These are phyloP conservation scores for Sporothrix schenckii DNA, from an alignment of 2,329 filamentous ascomycete genomes.

Conservation along the genomic window DNA sequence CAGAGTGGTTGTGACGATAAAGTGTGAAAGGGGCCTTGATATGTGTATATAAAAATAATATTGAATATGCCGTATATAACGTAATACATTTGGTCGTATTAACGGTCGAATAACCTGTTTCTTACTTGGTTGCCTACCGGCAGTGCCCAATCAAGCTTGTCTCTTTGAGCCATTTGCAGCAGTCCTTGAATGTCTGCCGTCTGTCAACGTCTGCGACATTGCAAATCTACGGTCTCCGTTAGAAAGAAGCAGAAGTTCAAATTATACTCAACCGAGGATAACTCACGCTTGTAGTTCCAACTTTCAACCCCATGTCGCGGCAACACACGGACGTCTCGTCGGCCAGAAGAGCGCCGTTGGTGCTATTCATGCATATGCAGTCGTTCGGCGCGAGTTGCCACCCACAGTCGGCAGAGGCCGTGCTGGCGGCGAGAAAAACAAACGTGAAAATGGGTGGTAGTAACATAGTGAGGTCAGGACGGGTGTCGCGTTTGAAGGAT, in stretches of 20 bases:
- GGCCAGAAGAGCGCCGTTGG: constrained; percentile 22
- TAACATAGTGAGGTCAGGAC: background rate
- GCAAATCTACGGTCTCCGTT: constrained; percentile 8
- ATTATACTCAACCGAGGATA: too few species aligned
- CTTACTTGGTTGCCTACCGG: constrained; percentile 5
- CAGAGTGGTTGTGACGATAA: background rate
- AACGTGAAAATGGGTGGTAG: background rate
- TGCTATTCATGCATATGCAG: constrained; percentile 34
- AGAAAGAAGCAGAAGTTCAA: background rate
- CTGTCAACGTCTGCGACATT: constrained; percentile 25
- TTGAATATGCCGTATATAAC: background rate
- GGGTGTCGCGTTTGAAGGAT: too few species aligned
- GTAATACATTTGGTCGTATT: background rate
- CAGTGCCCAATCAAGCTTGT: constrained; percentile 33
- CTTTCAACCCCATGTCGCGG: background rate
- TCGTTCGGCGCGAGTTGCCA: constrained; percentile 32
- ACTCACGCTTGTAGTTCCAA: background rate
- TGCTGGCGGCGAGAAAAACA: background rate
- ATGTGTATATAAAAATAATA: background rate
- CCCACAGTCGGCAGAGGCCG: constrained; percentile 28
- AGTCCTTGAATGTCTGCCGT: constrained; percentile 34
- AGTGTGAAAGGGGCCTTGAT: background rate
- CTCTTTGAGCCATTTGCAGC: constrained; percentile 33
- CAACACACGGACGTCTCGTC: constrained; percentile 29
- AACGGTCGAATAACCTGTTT: background rate